Conservation (phyloP, 2,329 filamentous ascomycete species). For the Fusarium circinatum region DNA sequence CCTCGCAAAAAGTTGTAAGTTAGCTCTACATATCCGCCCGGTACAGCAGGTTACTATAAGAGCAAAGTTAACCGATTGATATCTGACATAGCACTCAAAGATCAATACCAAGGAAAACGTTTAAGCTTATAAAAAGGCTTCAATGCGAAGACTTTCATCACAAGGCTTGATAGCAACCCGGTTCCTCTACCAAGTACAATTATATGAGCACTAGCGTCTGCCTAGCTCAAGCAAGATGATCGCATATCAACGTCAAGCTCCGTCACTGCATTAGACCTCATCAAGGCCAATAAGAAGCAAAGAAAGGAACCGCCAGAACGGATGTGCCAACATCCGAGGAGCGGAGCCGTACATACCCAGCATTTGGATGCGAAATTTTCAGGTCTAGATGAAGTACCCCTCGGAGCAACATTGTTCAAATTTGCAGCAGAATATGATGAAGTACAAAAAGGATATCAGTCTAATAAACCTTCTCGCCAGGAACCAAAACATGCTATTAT, state of each 20-base stretch:
- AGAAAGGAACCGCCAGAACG: neutral
- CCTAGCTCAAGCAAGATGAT: neutral
- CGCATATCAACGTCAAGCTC: slow-evolving; percentile 2
- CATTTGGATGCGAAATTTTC: neutral
- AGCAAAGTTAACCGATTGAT: too few species aligned
- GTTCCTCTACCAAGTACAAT: neutral
- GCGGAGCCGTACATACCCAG: neutral
- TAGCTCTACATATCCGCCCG: too few species aligned
- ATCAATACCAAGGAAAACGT: fast-evolving
- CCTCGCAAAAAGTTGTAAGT: neutral
- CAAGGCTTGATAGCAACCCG: neutral
- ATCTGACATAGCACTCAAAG: neutral
- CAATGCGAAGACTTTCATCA: neutral
- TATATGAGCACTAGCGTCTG: neutral
- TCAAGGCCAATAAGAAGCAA: neutral
- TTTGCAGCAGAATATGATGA: neutral
- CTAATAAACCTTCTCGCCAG: too few species aligned
- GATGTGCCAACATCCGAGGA: neutral
- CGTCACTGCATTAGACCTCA: neutral
- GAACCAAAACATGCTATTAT: too few species aligned
- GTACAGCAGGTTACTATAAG: neutral
- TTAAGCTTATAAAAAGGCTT: neutral
- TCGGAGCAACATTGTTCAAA: neutral
- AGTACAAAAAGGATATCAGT: too few species aligned
- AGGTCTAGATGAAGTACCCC: neutral